A percentile compares a stretch with the other conserved stretches of the same genome.
Evolutionary conservation across 2,329 filamentous ascomycete genomes (phyloP).

Genomic region (Ascochyta viciae-villosae): DNA sequence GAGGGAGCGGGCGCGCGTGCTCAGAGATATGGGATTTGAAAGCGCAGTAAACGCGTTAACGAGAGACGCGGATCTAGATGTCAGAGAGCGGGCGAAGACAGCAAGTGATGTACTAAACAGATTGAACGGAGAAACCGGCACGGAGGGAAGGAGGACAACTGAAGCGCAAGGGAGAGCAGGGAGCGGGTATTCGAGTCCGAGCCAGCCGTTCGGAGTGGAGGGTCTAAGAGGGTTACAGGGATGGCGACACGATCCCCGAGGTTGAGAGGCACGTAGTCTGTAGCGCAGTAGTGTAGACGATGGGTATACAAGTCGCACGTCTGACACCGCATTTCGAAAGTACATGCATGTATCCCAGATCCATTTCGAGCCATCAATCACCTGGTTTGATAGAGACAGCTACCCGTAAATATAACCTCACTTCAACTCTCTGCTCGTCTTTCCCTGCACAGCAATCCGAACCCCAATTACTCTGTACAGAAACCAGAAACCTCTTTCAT

Average conservation of each 20-base stretch:
- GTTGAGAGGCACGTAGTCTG: constrained; percentile 2
- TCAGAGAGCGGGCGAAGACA: constrained; percentile 82
- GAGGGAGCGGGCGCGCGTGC: constrained; percentile 69
- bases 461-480: too few relatives aligned
- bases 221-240: constrained; percentile 20
- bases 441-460: too few relatives aligned
- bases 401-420: too few relatives aligned
- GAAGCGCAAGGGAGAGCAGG: neutral
- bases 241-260: constrained; percentile 27
- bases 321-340: too few relatives aligned
- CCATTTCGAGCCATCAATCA: too few relatives aligned
- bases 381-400: too few relatives aligned
- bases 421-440: too few relatives aligned
- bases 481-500: too few relatives aligned
- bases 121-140: constrained; percentile 25
- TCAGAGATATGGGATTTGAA: constrained; percentile 75
- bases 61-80: constrained; percentile 78
- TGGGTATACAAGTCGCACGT: too few relatives aligned
- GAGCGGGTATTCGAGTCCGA: constrained; percentile 18
- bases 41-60: constrained; percentile 67
- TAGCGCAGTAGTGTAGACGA: too few relatives aligned
- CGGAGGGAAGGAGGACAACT: constrained; percentile 1
- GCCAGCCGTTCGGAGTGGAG: constrained; percentile 16
- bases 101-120: constrained; percentile 68
- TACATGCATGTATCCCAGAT: too few relatives aligned